Percentiles rank a stretch among this genome's conserved stretches.
These are phyloP conservation scores for Papiliotrema laurentii DNA, from an alignment of 1,284 basidiomycete genomes.

Conservation along the genomic window DNA sequence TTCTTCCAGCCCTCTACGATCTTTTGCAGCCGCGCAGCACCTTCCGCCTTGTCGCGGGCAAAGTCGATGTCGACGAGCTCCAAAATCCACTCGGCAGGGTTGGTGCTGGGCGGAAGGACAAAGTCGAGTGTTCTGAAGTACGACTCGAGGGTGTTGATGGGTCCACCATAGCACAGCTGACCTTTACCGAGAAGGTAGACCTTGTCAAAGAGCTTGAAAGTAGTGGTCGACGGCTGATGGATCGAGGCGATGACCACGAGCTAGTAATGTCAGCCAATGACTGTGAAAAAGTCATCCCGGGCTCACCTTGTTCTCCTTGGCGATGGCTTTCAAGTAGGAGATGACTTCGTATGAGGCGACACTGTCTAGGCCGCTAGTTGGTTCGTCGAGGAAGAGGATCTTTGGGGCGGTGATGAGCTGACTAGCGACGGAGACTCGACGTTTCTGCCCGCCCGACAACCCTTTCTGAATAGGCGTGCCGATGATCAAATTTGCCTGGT, in stretches of 20 bases:
- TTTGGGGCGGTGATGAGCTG: conserved; percentile 92
- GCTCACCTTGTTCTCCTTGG: conserved; percentile 65
- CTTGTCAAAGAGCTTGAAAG: conserved; percentile 87
- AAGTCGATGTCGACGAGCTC: conserved; percentile 34
- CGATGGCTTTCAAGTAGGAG: conserved; percentile 76
- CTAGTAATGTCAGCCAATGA: not conserved
- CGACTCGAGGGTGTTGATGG: conserved; percentile 10
- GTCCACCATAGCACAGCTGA: conserved; percentile 70
- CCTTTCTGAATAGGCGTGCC: conserved; percentile 49
- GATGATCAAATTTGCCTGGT: conserved; percentile 31
- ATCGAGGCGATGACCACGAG: conserved; percentile 72
- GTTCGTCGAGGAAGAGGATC: conserved; percentile 90
- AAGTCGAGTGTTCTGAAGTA: conserved; percentile 18
- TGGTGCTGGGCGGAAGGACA: conserved; percentile 19
- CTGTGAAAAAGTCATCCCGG: conserved; percentile 2
- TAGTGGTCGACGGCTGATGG: conserved; percentile 92
- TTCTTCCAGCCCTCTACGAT: not conserved
- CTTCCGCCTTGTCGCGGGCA: conserved; percentile 4
- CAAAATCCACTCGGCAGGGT: conserved; percentile 32
- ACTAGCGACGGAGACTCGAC: conserved; percentile 88
- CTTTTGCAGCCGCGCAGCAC: conserved; percentile 2
- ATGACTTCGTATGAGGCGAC: conserved; percentile 92
- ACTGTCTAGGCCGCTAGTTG: conserved; percentile 72
- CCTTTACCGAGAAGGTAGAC: conserved; percentile 78
- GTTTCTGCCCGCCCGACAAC: conserved; percentile 91